Evolutionary conservation across 2,329 filamentous ascomycete species (phyloP).

Genomic region (Elsinoe ampelina): DNA sequence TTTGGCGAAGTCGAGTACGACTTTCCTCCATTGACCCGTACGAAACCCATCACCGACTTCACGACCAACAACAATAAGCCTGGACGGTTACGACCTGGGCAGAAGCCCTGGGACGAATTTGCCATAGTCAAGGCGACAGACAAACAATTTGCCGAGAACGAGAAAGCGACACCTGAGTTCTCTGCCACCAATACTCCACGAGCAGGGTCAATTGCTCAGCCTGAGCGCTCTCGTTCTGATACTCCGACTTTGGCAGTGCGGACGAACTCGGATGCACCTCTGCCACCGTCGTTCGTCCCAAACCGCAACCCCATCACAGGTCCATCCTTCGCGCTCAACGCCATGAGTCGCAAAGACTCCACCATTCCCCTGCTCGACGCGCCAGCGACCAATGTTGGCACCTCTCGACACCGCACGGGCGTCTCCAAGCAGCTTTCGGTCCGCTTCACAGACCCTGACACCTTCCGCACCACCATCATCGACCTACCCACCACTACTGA

Average conservation of each 20-base stretch:
- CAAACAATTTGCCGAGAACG: conserved; percentile 60
- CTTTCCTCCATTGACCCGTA: conserved; percentile 68
- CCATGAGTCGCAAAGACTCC: conserved; percentile 36
- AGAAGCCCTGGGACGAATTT: conserved; percentile 74
- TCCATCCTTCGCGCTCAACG: conserved; percentile 39
- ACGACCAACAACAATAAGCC: conserved; percentile 68
- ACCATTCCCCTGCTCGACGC: conserved; percentile 34
- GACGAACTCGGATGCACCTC: conserved; percentile 15
- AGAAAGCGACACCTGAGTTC: conserved; percentile 57
- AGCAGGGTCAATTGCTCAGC: conserved; percentile 4
- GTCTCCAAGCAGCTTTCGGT: conserved; percentile 63
- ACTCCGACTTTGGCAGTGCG: conserved; percentile 18
- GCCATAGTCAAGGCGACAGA: conserved; percentile 64
- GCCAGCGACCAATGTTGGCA: conserved; percentile 33
- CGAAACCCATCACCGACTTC: conserved; percentile 65
- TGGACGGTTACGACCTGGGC: conserved; percentile 55
- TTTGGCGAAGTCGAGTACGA: conserved; percentile 79
- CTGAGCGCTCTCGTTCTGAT: conserved; percentile 14
- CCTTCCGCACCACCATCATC: conserved; percentile 58
- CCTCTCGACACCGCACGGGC: conserved; percentile 49
- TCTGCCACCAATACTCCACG: conserved; percentile 26
- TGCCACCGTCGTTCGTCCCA: conserved; percentile 26
- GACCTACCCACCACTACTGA: conserved; percentile 70
- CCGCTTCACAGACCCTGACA: conserved; percentile 59
- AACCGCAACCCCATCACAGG: conserved; percentile 44